Percentiles rank a stretch among this genome's conserved stretches.
phyloP scores from a whole-genome alignment of 495 filamentous ascomycete genomes.

The Xylaria bambusicola region DNA sequence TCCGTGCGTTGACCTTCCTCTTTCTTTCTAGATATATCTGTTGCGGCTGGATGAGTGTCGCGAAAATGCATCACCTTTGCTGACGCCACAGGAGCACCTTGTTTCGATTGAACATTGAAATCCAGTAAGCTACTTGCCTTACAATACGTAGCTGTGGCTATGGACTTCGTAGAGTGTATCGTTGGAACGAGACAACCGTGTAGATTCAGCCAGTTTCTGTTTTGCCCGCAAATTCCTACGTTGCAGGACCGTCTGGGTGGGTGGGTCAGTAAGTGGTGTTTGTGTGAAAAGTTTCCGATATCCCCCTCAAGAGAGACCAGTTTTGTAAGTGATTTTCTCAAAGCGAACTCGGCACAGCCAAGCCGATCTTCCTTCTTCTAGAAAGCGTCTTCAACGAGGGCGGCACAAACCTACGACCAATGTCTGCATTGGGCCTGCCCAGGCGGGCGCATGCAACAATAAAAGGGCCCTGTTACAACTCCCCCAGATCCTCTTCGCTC shows the following conservation, averaged over 20 bases:
- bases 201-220: neutral
- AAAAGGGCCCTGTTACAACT: conserved; percentile 25
- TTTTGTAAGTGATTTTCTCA: neutral
- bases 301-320: neutral
- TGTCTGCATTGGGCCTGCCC: neutral
- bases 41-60: neutral
- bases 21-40: neutral
- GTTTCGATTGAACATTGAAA: neutral
- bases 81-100: neutral
- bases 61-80: neutral
- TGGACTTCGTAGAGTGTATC: neutral
- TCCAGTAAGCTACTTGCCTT: neutral
- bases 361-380: neutral
- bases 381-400: neutral
- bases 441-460: neutral
- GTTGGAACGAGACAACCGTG: neutral
- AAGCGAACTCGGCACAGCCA: neutral
- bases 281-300: neutral
- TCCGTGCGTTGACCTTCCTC: neutral
- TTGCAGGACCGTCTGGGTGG: neutral
- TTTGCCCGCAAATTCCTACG: neutral
- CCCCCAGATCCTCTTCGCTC: conserved; percentile 17
- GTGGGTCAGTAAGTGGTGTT: too few species aligned
- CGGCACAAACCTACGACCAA: neutral
- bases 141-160: neutral